Conservation (phyloP, 352 stramenopile genomes). For the Phytophthora kernoviae region DNA sequence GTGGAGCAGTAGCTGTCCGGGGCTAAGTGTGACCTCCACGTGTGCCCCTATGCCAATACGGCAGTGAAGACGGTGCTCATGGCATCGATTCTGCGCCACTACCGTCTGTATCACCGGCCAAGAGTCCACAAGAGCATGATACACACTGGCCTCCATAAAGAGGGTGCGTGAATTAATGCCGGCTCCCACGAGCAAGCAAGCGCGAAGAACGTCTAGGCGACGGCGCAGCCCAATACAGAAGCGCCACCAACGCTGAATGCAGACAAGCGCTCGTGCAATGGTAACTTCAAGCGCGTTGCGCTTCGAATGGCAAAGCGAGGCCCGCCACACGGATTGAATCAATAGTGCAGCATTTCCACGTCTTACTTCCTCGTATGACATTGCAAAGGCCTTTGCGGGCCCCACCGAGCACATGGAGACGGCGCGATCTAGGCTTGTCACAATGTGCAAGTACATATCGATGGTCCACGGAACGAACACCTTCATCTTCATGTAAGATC, state of each 20-base stretch:
- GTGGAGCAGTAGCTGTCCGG: slow-evolving; percentile 40
- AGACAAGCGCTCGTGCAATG: slow-evolving; percentile 54
- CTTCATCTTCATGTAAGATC: slow-evolving; percentile 52
- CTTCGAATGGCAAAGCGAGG: slow-evolving; percentile 36
- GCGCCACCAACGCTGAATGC: slow-evolving; percentile 80
- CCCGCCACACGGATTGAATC: slow-evolving; percentile 69
- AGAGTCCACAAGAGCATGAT: slow-evolving; percentile 40
- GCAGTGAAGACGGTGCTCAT: slow-evolving; percentile 58
- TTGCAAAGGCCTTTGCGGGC: slow-evolving; percentile 42
- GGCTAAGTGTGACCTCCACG: slow-evolving; percentile 53
- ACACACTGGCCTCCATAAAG: slow-evolving; percentile 71
- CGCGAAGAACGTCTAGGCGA: slow-evolving; percentile 53
- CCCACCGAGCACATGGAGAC: slow-evolving; percentile 40
- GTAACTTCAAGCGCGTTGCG: slow-evolving; percentile 56
- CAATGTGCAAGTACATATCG: slow-evolving; percentile 79
- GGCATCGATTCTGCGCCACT: slow-evolving; percentile 40
- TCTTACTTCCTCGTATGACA: slow-evolving; percentile 60
- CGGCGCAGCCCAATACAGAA: slow-evolving; percentile 45
- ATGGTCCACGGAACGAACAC: slow-evolving; percentile 79
- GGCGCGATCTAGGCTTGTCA: slow-evolving; percentile 37
- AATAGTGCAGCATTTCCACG: slow-evolving; percentile 46
- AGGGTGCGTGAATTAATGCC: slow-evolving; percentile 66
- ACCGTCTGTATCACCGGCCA: slow-evolving; percentile 41
- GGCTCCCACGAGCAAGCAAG: slow-evolving; percentile 53
- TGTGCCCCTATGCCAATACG: slow-evolving; percentile 37